phyloP scores from a whole-genome alignment of 208 protist genomes.

The Trypanosoma avium region DNA sequence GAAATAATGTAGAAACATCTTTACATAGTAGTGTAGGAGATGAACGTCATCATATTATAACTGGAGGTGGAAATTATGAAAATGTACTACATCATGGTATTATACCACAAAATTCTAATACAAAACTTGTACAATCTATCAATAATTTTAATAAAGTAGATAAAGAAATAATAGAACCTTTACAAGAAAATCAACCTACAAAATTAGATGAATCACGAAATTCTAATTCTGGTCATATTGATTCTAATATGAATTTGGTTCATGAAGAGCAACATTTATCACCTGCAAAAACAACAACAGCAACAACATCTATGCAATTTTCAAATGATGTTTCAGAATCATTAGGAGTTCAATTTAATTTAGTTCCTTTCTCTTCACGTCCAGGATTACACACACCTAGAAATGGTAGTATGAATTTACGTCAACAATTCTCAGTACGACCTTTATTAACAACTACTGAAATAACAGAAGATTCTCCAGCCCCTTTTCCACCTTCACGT shows the following conservation, averaged over 20 bases:
- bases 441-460: background rate
- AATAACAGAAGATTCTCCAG: slow-evolving; percentile 11
- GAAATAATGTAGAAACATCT: background rate
- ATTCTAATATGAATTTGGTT: background rate
- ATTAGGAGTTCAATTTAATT: background rate
- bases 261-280: background rate
- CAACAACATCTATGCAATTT: background rate
- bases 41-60: too few relatives aligned
- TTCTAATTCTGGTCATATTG: too few relatives aligned
- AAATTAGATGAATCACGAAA: background rate
- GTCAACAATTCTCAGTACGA: background rate
- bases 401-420: slow-evolving; percentile 10
- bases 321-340: too few relatives aligned
- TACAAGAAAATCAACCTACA: background rate
- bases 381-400: slow-evolving; percentile 13
- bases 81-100: too few relatives aligned
- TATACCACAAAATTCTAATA: too few relatives aligned
- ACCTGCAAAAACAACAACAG: background rate
- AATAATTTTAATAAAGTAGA: too few relatives aligned
- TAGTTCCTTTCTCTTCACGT: background rate
- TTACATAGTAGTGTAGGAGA: background rate
- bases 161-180: too few relatives aligned
- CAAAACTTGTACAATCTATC: too few relatives aligned
- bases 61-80: too few relatives aligned
- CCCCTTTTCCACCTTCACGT: slow-evolving; percentile 11